Evolutionary conservation across 2,329 filamentous ascomycete genomes (phyloP).

Genomic region (Fusarium cyanostomum): DNA sequence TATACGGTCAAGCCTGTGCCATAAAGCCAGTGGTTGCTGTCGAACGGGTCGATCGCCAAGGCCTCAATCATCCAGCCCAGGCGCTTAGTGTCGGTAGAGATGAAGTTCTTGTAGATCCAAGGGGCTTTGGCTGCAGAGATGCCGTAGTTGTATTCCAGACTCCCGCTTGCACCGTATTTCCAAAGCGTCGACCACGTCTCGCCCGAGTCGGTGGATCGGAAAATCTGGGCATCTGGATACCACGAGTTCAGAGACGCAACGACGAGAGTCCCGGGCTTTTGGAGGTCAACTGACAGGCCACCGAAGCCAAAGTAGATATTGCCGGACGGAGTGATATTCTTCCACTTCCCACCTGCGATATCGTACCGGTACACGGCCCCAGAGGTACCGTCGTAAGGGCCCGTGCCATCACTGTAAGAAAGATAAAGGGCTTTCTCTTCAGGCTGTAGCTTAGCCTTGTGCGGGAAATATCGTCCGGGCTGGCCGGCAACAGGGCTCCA

Average conservation of each 20-base stretch:
- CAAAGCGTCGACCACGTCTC: constrained; percentile 64
- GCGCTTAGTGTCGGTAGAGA: constrained; percentile 58
- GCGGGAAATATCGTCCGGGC: constrained; percentile 61
- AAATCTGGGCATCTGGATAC: constrained; percentile 67
- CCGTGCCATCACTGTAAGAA: constrained; percentile 63
- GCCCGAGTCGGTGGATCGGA: constrained; percentile 64
- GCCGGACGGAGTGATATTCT: constrained; percentile 64
- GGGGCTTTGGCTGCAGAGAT: constrained; percentile 59
- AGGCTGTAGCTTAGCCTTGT: constrained; percentile 62
- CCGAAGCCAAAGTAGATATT: constrained; percentile 65
- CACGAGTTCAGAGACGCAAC: constrained; percentile 67
- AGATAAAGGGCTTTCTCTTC: constrained; percentile 64
- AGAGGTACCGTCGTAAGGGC: constrained; percentile 64
- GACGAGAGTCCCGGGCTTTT: constrained; percentile 64
- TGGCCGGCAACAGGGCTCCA: constrained; percentile 62
- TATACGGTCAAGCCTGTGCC: constrained; percentile 67
- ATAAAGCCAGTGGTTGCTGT: constrained; percentile 69
- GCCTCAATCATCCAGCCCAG: constrained; percentile 71
- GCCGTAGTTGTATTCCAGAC: constrained; percentile 57
- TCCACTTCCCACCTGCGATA: constrained; percentile 59
- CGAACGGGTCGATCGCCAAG: constrained; percentile 65
- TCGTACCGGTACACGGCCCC: constrained; percentile 66
- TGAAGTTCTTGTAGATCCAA: constrained; percentile 62
- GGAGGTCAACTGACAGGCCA: constrained; percentile 62
- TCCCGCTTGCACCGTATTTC: constrained; percentile 59